Base-by-base conservation (phyloP, 2,329 filamentous ascomycete species). In the Monosporascus sp. region DNA sequence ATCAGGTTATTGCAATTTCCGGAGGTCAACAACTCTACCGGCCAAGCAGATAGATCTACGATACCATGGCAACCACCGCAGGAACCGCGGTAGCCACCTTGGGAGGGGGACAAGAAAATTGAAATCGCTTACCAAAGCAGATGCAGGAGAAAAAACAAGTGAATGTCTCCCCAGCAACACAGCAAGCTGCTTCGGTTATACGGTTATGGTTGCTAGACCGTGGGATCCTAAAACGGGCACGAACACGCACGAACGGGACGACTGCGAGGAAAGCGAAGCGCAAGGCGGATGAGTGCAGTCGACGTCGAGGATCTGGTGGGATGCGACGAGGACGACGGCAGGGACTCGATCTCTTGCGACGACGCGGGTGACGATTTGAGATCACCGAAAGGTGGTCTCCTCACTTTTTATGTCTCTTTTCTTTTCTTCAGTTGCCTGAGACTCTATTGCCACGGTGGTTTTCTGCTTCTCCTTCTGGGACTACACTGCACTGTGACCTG, bases 81-180 rank as follows among this genome's bases (percentile, higher is more conserved):
- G 31, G 11, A 35, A 27, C 37, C 11, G n/a, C 24, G 14, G 31
- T 22, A 27, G 14, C 45, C n/a, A 20, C 52, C 17, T 50, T 27
- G 48, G 49, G 49, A 47, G 18, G 61, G 58, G 60, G 62, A 60
- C 58, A 60, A 63, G 60, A 62, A 62, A 50, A 53, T 37, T 51
- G 53, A 49, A 50, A 45, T 51, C 50, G 54, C 79, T 72, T 84
- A 86, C 83, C 81, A 77, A 82, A 72, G 80, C 82, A 75, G 83
- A 88, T 81, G 83, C 75, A 84, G 89, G 90, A 96, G 91, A 96
- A 89, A 31, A 78, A 90, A 96, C 91, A 96, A 96, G 72, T 87
- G 74, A 96, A 96, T 96, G 91, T 91, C 88, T 96, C 91, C 89
- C 90, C 90, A 77, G 76, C 73, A 74, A 69, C 61, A 58, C 57